Evolutionary conservation across 2,329 filamentous ascomycete species (phyloP).

Genomic region (Aspergillus sojae): DNA sequence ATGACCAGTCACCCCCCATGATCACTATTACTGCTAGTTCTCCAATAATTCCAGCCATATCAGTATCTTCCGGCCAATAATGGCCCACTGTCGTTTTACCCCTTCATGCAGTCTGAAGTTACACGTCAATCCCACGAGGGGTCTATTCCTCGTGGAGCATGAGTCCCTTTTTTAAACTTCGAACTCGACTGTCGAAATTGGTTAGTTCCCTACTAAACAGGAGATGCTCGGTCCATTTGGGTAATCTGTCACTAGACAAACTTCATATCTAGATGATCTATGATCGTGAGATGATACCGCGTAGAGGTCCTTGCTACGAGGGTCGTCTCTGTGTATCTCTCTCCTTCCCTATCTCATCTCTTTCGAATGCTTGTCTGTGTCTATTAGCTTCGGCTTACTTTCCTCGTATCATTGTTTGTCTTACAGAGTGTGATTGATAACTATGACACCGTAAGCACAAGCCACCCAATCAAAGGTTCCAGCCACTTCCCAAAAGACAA

Average conservation of each 20-base stretch:
- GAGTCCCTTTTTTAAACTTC: neutral
- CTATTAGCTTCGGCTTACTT: neutral
- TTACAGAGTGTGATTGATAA: neutral
- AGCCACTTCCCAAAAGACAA: neutral
- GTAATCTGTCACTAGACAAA: neutral
- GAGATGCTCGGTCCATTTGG: neutral
- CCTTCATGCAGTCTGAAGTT: neutral
- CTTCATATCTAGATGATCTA: neutral
- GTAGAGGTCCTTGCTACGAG: neutral
- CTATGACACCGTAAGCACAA: neutral
- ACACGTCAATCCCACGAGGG: slow-evolving; percentile 5
- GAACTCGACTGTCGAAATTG: neutral
- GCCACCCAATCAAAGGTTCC: neutral
- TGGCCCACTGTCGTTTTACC: neutral
- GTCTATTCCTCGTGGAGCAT: neutral
- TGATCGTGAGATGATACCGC: neutral
- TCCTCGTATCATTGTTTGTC: neutral
- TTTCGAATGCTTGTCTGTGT: neutral
- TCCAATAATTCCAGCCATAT: slow-evolving; percentile 4
- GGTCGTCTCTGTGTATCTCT: neutral
- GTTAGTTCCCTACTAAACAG: neutral
- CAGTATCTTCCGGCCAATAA: neutral
- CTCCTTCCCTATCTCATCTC: neutral
- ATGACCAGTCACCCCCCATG: neutral
- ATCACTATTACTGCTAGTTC: slow-evolving; percentile 2